Base-by-base conservation (phyloP, 495 filamentous ascomycete species). In the Aspergillus campestris region DNA sequence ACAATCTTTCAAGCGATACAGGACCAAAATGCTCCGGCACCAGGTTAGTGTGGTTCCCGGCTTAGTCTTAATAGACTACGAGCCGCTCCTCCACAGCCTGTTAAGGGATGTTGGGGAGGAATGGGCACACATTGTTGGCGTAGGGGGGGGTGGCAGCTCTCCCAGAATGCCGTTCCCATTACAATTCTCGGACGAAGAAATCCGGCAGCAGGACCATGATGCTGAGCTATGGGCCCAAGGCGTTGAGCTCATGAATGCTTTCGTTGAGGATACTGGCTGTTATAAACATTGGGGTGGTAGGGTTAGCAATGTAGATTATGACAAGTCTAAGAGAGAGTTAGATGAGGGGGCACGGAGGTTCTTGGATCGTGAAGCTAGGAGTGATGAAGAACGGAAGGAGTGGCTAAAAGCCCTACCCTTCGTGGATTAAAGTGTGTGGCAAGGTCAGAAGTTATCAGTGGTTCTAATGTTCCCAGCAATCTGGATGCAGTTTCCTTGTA, bases 251-350 rank as follows among this genome's bases (percentile, higher is more conserved):
- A 59, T 59, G 56, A 34, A 59, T 46, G 41, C 46, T 32, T 55
- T 53, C 28, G 37, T 53, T 42, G 27, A 31, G 43, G 56, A 55
- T 44, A 59, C 52, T 38, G 56, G 56, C 40, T 53, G 52, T 41
- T 56, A 53, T 34, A 59, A 59, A 43, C 52, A 59, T 47, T 59
- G 56, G 56, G 54, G 52, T 51, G 56, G 52, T 14, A 52, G 52
- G 47, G 52, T 55, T 41, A 53, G 47, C 47, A 30, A 50, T 27
- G 28, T 10, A 27, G 52, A 59, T 40, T 59, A 59, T 31, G 52
- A 59, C 34, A 40, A 34, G 30, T 51, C 51, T 34, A 49, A 35
- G 45, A 55, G 18, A 45, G 41, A 55, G 52, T 52, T 58, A 18
- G 56, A 50, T 50, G 52, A 58, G 29, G 52, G 52, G 33, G 46